phyloP scores from a whole-genome alignment of 2,329 filamentous ascomycete species.

The Penicillium nordicum region DNA sequence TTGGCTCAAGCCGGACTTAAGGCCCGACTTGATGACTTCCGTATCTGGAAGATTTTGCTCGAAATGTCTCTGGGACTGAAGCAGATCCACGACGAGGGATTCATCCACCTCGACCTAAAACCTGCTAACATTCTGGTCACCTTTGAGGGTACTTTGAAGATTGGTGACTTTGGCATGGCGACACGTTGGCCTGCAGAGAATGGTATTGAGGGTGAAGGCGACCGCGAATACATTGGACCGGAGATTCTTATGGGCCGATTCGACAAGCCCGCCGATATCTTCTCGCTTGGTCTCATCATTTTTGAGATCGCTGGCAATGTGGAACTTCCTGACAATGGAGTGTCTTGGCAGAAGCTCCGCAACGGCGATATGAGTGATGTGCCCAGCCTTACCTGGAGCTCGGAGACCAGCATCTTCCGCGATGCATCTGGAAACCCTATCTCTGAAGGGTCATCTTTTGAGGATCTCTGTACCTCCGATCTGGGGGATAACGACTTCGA shows the following conservation, averaged over 20 bases:
- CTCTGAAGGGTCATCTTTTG: constrained; percentile 43
- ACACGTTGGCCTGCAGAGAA: constrained; percentile 71
- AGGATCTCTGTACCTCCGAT: constrained; percentile 44
- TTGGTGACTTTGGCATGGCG: constrained; percentile 69
- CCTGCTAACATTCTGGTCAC: constrained; percentile 65
- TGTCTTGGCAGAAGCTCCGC: constrained; percentile 83
- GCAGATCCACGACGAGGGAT: constrained; percentile 83
- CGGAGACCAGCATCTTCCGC: constrained; percentile 65
- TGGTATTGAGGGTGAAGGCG: constrained; percentile 84
- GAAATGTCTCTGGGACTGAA: constrained; percentile 80
- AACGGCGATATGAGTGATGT: constrained; percentile 86
- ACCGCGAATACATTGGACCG: constrained; percentile 92
- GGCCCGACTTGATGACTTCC: constrained; percentile 89
- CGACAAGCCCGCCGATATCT: constrained; percentile 89
- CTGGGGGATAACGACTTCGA: constrained; percentile 45
- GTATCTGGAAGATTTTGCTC: constrained; percentile 96
- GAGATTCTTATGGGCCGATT: constrained; percentile 84
- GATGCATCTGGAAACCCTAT: constrained; percentile 71
- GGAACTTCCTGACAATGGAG: constrained; percentile 86
- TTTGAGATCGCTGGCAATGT: constrained; percentile 94
- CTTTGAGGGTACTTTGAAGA: constrained; percentile 63
- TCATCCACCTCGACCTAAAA: constrained; percentile 67
- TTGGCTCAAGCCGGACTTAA: constrained; percentile 76
- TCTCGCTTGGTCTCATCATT: constrained; percentile 89
- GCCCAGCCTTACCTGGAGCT: constrained; percentile 79